Evolutionary conservation across 177 flowering plant species (phyloP).

Genomic region (Vitis hybrid): DNA sequence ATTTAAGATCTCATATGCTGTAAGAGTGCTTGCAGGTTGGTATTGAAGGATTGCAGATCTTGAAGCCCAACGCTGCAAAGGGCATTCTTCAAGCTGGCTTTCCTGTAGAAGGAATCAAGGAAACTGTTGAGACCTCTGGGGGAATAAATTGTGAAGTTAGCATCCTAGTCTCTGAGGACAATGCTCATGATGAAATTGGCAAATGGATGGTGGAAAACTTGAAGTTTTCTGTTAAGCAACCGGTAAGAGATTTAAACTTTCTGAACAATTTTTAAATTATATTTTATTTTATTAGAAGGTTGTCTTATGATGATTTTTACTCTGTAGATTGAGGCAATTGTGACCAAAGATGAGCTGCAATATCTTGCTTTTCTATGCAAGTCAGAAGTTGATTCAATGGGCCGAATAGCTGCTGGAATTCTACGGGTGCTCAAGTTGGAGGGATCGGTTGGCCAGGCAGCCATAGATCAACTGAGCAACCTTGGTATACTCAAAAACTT

Average conservation of each 20-base stretch:
- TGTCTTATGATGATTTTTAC: neutral
- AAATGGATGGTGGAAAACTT: constrained; percentile 77
- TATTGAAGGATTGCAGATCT: constrained; percentile 82
- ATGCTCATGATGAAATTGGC: constrained; percentile 38
- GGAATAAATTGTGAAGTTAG: constrained; percentile 74
- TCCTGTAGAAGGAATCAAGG: constrained; percentile 34
- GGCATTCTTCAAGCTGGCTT: constrained; percentile 21
- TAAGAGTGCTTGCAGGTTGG: constrained; percentile 54
- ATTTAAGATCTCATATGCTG: neutral
- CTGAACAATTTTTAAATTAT: neutral
- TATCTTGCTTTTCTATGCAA: constrained; percentile 70
- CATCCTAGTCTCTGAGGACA: constrained; percentile 47
- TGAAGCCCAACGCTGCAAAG: constrained; percentile 64
- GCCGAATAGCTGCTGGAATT: constrained; percentile 88
- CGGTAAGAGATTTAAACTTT: constrained; percentile 47
- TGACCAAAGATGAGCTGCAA: constrained; percentile 86
- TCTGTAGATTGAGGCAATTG: constrained; percentile 82
- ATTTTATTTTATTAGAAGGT: neutral
- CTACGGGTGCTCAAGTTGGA: constrained; percentile 86
- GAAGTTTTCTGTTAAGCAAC: constrained; percentile 80
- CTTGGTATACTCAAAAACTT: constrained; percentile 54
- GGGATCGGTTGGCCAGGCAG: constrained; percentile 71
- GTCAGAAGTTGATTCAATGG: constrained; percentile 91
- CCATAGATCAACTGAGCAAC: constrained; percentile 84
- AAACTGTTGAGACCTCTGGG: constrained; percentile 35